Evolutionary conservation across 129 eudicot genomes (phyloP).

Genomic region (Flaveria brownii): DNA sequence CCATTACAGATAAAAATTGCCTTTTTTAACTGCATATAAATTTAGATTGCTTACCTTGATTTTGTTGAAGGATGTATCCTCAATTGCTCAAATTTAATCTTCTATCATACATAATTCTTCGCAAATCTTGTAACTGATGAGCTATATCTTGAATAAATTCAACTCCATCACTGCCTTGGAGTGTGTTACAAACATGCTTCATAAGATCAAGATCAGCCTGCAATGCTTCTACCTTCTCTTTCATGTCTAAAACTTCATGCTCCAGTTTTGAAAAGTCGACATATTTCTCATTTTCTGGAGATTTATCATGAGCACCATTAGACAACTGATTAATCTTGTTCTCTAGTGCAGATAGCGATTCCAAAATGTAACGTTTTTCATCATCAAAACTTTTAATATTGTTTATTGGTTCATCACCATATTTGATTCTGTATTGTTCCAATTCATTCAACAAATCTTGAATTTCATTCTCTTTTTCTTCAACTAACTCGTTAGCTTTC

Average conservation of each 20-base stretch:
- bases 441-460: conserved; percentile 73
- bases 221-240: conserved; percentile 53
- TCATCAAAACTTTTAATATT: conserved; percentile 39
- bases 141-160: conserved; percentile 57
- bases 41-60: conserved; percentile 18
- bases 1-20: not conserved
- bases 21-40: not conserved
- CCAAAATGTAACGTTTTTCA: conserved; percentile 46
- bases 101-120: conserved; percentile 44
- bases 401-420: conserved; percentile 37
- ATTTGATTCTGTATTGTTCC: conserved; percentile 47
- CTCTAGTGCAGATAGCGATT: conserved; percentile 53
- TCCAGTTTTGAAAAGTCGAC: conserved; percentile 28
- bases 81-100: conserved; percentile 36
- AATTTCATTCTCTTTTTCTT: conserved; percentile 75
- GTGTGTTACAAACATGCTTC: conserved; percentile 50
- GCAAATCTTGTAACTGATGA: conserved; percentile 57
- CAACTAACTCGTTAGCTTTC: conserved; percentile 71
- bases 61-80: conserved; percentile 27
- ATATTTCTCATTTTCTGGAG: conserved; percentile 26
- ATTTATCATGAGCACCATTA: conserved; percentile 33
- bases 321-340: conserved; percentile 43
- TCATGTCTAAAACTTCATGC: conserved; percentile 50
- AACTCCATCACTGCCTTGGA: conserved; percentile 55
- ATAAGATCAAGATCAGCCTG: conserved; percentile 58